Evolutionary conservation across 2,329 filamentous ascomycete species (phyloP).

Genomic region (Pestalotiopsis sp.): DNA sequence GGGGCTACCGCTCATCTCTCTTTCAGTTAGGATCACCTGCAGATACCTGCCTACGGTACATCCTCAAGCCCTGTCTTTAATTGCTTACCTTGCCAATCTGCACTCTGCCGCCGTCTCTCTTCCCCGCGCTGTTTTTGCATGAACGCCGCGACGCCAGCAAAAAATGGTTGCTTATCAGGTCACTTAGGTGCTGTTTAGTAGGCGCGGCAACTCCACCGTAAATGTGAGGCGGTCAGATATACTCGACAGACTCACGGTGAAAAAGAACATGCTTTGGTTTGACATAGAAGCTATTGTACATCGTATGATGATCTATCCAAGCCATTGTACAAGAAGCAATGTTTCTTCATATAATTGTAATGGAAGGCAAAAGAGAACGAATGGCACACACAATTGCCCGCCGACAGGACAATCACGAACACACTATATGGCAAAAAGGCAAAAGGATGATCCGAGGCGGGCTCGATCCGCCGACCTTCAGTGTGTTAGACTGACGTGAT

Average conservation of each 20-base stretch:
- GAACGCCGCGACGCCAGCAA: not conserved
- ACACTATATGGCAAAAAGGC: not conserved
- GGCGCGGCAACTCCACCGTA: not conserved
- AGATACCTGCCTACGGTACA: not conserved
- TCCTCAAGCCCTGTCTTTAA: not conserved
- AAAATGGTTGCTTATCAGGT: not conserved
- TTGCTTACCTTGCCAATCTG: not conserved
- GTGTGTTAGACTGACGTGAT: conserved; percentile 52
- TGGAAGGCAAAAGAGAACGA: not conserved
- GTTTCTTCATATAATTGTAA: no score
- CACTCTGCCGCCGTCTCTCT: not conserved
- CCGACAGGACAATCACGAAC: not conserved
- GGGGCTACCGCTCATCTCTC: not conserved
- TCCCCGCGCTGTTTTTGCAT: not conserved
- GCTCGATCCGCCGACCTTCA: conserved; percentile 39
- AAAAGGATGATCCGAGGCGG: conserved; percentile 18
- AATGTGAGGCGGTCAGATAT: not conserved
- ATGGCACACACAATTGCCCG: not conserved
- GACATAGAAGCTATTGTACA: no score
- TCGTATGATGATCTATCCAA: no score
- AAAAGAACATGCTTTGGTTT: not conserved
- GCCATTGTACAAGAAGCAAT: no score
- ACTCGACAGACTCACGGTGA: not conserved
- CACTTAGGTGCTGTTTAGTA: not conserved
- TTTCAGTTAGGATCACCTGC: not conserved